Conservation (phyloP, 306 rosid species). For the Sphenostylis stenocarpa region DNA sequence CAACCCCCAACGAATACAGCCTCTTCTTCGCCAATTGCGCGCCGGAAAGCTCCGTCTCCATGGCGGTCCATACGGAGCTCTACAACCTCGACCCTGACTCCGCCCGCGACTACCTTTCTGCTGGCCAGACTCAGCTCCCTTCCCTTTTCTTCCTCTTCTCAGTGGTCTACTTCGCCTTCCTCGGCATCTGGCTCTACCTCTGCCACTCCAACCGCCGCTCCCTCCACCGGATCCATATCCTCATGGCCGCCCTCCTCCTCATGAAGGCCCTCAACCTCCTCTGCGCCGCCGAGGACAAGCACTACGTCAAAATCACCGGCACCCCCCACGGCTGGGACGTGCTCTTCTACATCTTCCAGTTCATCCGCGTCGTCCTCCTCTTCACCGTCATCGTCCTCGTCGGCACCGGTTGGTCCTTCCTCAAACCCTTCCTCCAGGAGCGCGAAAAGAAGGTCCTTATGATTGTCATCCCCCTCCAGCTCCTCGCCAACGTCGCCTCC, state of each 20-base stretch:
- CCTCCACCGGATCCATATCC: constrained; percentile 76
- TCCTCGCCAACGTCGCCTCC: constrained; percentile 76
- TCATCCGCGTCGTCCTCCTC: constrained; percentile 71
- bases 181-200: constrained; percentile 58
- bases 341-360: constrained; percentile 78
- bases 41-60: constrained; percentile 62
- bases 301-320: constrained; percentile 74
- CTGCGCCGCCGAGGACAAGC: constrained; percentile 87
- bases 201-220: constrained; percentile 48
- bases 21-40: constrained; percentile 87
- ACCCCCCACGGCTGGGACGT: constrained; percentile 96
- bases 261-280: constrained; percentile 77
- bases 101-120: constrained; percentile 67
- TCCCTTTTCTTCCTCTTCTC: constrained; percentile 61
- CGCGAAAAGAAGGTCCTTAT: constrained; percentile 86
- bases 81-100: constrained; percentile 61
- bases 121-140: constrained; percentile 80
- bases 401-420: constrained; percentile 91
- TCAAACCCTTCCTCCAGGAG: constrained; percentile 83
- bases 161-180: constrained; percentile 51
- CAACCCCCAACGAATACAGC: constrained; percentile 67
- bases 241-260: constrained; percentile 66
- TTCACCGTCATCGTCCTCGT: constrained; percentile 80
- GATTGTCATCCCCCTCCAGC: constrained; percentile 88
- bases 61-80: constrained; percentile 71